Base-by-base conservation (phyloP, 495 filamentous ascomycete genomes). In the Friedmanniomyces endolithicus region DNA sequence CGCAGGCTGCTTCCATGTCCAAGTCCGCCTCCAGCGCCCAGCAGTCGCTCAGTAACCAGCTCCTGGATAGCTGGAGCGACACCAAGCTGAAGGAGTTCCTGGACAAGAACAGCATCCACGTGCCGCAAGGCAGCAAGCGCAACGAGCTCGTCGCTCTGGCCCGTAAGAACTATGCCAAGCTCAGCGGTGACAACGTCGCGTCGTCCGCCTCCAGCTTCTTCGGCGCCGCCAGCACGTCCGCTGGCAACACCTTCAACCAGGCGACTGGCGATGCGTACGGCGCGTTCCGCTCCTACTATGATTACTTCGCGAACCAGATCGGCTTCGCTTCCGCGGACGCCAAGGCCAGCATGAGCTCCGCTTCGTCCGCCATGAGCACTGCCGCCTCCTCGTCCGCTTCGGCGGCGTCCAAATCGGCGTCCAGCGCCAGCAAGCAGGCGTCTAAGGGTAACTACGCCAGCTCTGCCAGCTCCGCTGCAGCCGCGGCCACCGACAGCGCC, bases 81-180 rank as follows among this genome's bases (percentile, higher is more conserved):
- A 79, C 74, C 51, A 71, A 82, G 65, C 72, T 90, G 69, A 90
- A 90, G 74, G 80, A 80, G 48, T 88, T 84, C 76, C 72, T 78
- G 7, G 86, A 89, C 67, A 82, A 85, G 70, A 81, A 89, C 58
- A 74, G 72, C n/a, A 75, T 86, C 63, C 78, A 77, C 71, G 84
- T 95, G 27, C 90, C 90, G 7, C 92, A 97, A 68, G 90, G 92
- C 25, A 90, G 85, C 59, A 88, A 75, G 73, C 74, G 81, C 53
- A 95, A 96, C 69, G 90, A 97, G 65, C 79, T 97, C 17, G 70
- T 92, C 45, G 88, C 92, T 47, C 80, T 97, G 47, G 87, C 89
- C 50, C 87, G 92, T 63, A 94, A 94, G 75, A 78, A 96, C 74
- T 87, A 87, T 47, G 78, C 82, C 43, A 75, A 81, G 48, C 72